These are phyloP conservation scores for Chlorella ohadii DNA, from an alignment of 139 green algal genomes.

Conservation along the genomic window DNA sequence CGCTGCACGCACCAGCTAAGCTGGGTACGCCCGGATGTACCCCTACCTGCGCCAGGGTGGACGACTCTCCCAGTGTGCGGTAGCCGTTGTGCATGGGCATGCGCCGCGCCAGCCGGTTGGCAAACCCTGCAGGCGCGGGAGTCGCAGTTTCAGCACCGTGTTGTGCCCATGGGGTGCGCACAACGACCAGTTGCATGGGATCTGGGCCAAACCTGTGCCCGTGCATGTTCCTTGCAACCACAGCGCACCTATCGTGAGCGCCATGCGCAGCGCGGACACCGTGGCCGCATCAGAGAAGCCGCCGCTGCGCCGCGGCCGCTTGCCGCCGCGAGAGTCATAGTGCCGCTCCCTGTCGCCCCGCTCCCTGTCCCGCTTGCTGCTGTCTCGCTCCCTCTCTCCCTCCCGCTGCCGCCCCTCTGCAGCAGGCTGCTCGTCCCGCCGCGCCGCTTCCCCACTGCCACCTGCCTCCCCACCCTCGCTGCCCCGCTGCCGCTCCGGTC, in stretches of 20 bases:
- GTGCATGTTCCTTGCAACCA: no score
- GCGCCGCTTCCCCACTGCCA: not conserved
- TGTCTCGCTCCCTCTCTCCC: not conserved
- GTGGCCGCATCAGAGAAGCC: not conserved
- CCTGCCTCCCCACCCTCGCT: not conserved
- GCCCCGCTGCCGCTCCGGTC: not conserved
- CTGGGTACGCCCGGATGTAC: no score
- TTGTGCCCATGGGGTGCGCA: no score
- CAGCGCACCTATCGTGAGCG: constrained; percentile 22
- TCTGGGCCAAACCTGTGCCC: no score
- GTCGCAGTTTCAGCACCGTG: no score
- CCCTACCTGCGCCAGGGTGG: constrained; percentile 39
- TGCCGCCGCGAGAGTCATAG: not conserved
- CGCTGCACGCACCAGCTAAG: no score
- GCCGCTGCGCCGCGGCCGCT: not conserved
- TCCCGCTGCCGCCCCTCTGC: not conserved
- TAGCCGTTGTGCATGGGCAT: constrained; percentile 93
- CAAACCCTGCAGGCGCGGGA: constrained; percentile 69
- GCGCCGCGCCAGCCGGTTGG: constrained; percentile 82
- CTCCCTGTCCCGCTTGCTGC: not conserved
- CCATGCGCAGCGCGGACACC: constrained; percentile 19
- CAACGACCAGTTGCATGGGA: no score
- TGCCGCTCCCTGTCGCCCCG: no score
- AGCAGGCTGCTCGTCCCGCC: not conserved
- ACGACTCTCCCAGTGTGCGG: constrained; percentile 69